Evolutionary conservation across 2,329 filamentous ascomycete species (phyloP).

Genomic region (Nothopassalora personata): DNA sequence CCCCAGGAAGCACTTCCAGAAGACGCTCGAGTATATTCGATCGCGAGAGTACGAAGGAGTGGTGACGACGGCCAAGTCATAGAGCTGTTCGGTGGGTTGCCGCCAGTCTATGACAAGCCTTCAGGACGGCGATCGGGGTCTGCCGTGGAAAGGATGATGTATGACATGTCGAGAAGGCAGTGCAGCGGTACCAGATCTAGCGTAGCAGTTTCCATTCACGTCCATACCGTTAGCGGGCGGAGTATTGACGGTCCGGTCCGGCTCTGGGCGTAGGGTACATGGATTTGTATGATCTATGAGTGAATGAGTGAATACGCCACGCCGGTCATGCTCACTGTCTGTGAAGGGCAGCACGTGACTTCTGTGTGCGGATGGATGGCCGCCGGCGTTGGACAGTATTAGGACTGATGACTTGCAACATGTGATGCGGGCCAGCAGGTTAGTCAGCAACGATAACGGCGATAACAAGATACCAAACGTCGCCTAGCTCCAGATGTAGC

Average conservation of each 20-base stretch:
- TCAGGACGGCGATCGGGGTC: no score
- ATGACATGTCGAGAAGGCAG: background rate
- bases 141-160: background rate
- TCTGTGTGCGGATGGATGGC: no score
- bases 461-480: background rate
- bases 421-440: no score
- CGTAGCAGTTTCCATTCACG: background rate
- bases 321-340: no score
- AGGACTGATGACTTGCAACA: no score
- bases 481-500: background rate
- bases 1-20: slow-evolving; percentile 87
- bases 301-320: no score
- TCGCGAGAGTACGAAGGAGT: slow-evolving; percentile 91
- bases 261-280: background rate
- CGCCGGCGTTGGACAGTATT: no score
- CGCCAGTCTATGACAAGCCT: no score
- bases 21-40: slow-evolving; percentile 89
- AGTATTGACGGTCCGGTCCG: background rate
- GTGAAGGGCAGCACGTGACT: no score
- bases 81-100: background rate
- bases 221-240: background rate
- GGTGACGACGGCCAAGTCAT: slow-evolving; percentile 57
- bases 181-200: background rate
- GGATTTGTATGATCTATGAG: background rate
- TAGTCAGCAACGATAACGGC: background rate